phyloP scores from a whole-genome alignment of 2,329 filamentous ascomycete genomes.

The Stylonectria norvegica region DNA sequence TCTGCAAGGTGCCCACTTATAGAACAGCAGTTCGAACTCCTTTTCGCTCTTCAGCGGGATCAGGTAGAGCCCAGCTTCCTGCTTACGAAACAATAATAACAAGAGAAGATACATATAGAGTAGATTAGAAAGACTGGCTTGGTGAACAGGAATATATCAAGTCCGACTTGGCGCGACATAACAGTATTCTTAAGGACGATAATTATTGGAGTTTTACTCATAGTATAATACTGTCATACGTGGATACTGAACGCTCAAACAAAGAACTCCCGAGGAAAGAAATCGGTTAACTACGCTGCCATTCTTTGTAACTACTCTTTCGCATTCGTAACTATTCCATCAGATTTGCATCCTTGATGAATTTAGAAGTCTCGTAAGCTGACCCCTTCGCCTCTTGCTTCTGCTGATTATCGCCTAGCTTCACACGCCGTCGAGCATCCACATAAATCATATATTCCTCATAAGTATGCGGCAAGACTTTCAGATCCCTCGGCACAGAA shows the following conservation, averaged over 20 bases:
- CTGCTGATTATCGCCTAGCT: slow-evolving; percentile 18
- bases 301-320: too few species aligned
- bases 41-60: slow-evolving; percentile 47
- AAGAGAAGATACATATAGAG: too few species aligned
- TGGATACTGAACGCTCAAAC: too few species aligned
- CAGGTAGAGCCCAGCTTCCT: slow-evolving; percentile 53
- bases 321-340: slow-evolving; percentile 17
- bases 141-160: too few species aligned
- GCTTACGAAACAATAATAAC: slow-evolving; percentile 65
- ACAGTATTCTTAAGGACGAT: too few species aligned
- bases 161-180: too few species aligned
- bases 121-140: too few species aligned
- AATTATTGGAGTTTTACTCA: too few species aligned
- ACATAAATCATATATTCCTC: slow-evolving; percentile 32
- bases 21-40: slow-evolving; percentile 66
- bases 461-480: slow-evolving; percentile 29
- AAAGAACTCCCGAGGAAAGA: too few species aligned
- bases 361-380: slow-evolving; percentile 4
- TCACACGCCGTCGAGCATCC: slow-evolving; percentile 28
- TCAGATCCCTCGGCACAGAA: slow-evolving; percentile 26
- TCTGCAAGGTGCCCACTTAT: slow-evolving; percentile 74
- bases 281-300: too few species aligned
- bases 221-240: too few species aligned
- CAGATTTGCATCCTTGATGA: slow-evolving; percentile 13
- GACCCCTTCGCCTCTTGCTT: slow-evolving; percentile 12